phyloP scores from a whole-genome alignment of 176 grass and related monocot species.

The Areca catechu region DNA sequence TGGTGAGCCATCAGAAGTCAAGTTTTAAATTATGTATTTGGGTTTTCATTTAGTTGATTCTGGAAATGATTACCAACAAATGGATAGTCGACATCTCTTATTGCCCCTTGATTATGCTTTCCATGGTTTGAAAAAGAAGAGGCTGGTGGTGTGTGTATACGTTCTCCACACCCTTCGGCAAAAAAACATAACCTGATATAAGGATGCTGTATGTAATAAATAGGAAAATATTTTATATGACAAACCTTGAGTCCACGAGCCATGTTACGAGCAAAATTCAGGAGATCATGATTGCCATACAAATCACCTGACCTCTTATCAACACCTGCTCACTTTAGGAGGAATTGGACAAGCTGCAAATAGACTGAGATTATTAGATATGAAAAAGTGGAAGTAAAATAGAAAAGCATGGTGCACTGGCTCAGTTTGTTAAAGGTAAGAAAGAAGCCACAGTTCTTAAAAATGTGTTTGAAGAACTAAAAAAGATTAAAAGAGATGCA shows the following conservation, averaged over 20 bases:
- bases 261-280: constrained; percentile 99
- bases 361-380: constrained; percentile 14
- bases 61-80: constrained; percentile 72
- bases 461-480: too few species aligned
- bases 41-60: too few species aligned
- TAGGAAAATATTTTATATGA: constrained; percentile 6
- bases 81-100: constrained; percentile 86
- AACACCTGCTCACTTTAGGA: constrained; percentile 88
- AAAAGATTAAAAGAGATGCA: too few species aligned
- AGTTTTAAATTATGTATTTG: too few species aligned
- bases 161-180: constrained; percentile 81
- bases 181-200: constrained; percentile 16
- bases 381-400: background rate
- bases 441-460: too few species aligned
- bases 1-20: too few species aligned
- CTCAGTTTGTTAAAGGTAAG: too few species aligned
- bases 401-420: too few species aligned
- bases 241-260: constrained; percentile 89
- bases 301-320: constrained; percentile 93
- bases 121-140: constrained; percentile 92
- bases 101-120: constrained; percentile 84
- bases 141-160: constrained; percentile 98
- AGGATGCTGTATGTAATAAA: background rate
- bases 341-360: constrained; percentile 94
- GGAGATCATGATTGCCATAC: constrained; percentile 82